phyloP scores from a whole-genome alignment of 2,329 filamentous ascomycete genomes.

The Neopestalotiopsis sp. region DNA sequence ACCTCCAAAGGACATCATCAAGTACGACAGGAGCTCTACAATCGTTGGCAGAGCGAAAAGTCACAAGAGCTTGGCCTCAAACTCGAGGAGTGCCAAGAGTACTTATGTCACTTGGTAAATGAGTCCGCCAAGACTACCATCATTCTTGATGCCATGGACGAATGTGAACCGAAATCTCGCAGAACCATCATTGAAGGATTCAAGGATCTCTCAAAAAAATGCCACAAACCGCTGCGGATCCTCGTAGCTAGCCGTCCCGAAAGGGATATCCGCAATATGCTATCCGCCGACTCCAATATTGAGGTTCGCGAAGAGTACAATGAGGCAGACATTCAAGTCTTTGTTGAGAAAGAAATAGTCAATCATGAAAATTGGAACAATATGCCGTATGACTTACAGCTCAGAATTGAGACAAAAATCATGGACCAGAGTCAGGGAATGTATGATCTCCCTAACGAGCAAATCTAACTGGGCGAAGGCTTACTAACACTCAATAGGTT shows the following conservation, averaged over 20 bases:
- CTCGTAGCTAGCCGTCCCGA: background rate
- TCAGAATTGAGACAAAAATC: background rate
- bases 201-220: background rate
- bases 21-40: background rate
- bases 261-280: background rate
- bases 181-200: background rate
- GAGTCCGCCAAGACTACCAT: background rate
- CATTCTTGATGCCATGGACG: background rate
- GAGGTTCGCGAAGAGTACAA: background rate
- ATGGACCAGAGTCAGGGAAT: background rate
- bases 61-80: background rate
- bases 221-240: background rate
- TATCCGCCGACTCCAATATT: background rate
- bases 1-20: too few species aligned
- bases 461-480: too few species aligned
- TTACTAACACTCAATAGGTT: background rate
- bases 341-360: background rate
- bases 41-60: background rate
- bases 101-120: background rate
- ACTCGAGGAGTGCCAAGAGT: background rate
- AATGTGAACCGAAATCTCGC: background rate
- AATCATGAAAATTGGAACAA: background rate
- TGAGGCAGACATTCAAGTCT: background rate
- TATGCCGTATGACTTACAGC: background rate
- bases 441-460: background rate